Conservation (phyloP, 2,329 filamentous ascomycete genomes). For the Fusarium sororula region DNA sequence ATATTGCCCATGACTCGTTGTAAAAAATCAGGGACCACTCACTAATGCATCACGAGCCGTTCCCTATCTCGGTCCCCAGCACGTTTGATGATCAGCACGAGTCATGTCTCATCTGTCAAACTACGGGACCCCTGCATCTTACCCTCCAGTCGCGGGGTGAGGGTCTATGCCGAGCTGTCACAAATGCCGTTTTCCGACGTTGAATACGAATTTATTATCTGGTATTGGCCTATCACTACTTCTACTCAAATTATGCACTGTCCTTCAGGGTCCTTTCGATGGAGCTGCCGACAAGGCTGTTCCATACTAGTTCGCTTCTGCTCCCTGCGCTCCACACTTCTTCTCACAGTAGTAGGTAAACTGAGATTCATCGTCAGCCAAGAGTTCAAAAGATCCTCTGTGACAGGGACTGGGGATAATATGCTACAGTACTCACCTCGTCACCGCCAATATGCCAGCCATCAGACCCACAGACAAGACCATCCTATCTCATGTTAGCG, state of each 20-base stretch:
- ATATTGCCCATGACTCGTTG: neutral
- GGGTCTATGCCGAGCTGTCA: neutral
- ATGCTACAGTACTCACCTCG: conserved; percentile 11
- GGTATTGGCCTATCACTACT: neutral
- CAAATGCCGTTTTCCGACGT: too few species aligned
- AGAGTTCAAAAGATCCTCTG: rapidly evolving
- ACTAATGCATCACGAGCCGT: neutral
- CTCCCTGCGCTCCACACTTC: conserved; percentile 9
- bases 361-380: neutral
- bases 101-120: neutral
- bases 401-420: rapidly evolving
- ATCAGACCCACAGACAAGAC: conserved; percentile 9
- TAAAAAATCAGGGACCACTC: neutral
- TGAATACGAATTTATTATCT: neutral
- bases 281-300: rapidly evolving
- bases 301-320: conserved; percentile 1
- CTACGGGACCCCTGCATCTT: neutral
- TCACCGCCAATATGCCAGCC: conserved; percentile 34
- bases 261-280: neutral
- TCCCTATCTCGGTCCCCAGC: neutral
- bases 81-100: neutral
- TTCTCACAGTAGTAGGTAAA: conserved; percentile 14
- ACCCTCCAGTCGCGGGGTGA: rapidly evolving
- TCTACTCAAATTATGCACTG: rapidly evolving
- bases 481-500: conserved; percentile 1